These are phyloP conservation scores for Tephrocybe sp. DNA, from an alignment of 768 basidiomycete genomes.

Conservation along the genomic window DNA sequence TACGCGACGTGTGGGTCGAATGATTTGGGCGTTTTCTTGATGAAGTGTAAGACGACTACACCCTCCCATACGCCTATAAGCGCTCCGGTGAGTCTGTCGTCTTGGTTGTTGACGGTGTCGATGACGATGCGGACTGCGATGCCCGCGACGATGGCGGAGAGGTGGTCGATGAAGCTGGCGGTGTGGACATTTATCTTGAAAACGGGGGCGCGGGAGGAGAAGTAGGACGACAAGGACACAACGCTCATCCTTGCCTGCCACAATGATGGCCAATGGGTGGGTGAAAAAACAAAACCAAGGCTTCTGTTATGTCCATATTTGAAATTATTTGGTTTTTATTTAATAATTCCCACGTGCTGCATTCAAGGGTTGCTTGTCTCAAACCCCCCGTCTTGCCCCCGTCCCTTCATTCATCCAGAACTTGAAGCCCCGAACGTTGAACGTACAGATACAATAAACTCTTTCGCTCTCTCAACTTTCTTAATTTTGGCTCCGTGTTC, in stretches of 20 bases:
- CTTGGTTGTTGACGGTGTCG: slow-evolving; percentile 46
- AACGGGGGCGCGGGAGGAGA: slow-evolving; percentile 31
- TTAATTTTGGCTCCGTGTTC: background rate
- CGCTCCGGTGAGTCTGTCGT: slow-evolving; percentile 54
- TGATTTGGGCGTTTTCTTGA: slow-evolving; percentile 62
- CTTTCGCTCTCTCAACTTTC: background rate
- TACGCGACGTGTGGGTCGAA: no score
- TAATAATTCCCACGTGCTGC: slow-evolving; percentile 4
- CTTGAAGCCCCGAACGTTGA: no score
- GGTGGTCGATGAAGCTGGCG: slow-evolving; percentile 57
- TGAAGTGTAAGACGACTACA: slow-evolving; percentile 68
- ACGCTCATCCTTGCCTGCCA: slow-evolving; percentile 26
- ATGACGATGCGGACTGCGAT: slow-evolving; percentile 64
- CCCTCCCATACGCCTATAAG: slow-evolving; percentile 50
- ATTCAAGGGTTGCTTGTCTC: background rate
- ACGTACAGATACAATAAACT: background rate
- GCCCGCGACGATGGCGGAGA: slow-evolving; percentile 66
- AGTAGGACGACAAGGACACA: slow-evolving; percentile 37
- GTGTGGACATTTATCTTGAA: slow-evolving; percentile 33
- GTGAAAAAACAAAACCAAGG: slow-evolving; percentile 11
- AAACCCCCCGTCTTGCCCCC: no score
- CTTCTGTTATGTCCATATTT: slow-evolving; percentile 14
- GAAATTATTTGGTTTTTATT: slow-evolving; percentile 17
- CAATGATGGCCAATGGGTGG: no score
- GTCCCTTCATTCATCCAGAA: no score